Base-by-base conservation (phyloP, 164 flowering plant genomes). In the Macadamia integrifolia region DNA sequence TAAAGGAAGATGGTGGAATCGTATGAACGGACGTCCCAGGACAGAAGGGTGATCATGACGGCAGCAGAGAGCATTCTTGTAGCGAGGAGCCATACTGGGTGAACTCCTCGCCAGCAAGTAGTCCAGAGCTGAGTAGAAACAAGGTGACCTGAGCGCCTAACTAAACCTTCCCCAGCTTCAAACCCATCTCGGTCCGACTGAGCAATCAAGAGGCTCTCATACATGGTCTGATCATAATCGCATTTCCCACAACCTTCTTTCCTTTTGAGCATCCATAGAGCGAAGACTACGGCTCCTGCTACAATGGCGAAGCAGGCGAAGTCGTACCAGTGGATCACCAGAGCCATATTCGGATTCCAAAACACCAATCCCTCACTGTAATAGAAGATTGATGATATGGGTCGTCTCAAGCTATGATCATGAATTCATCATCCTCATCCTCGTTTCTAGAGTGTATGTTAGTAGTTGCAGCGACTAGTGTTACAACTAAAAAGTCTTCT, bases 41-140 rank as follows among this genome's bases (percentile, higher is more conserved):
- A 66, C 31, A 88, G 59, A 67, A 88, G 62, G 1, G 71, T 82
- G 6, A 72, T 75, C 79, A 85, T 53, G 71, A 69, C 56, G 0
- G 67, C 17, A 1, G 71, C 78, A 28, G 86, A 76, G 10, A 74
- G 61, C 9, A 72, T 32, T 5, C 93, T 83, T n/a, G 72, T 49
- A 35, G 17, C 72, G 62, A 88, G 55, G 43, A 88, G 88, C 83
- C 84, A 87, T 0, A 56, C 70, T 1, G 93, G 93, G 76, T 80
- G 82, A 62, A 88, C 58, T 43, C 89, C 86, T 46, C 74, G 59
- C 93, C 93, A 88, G 66, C 89, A 88, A 60, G 82, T 81, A 61
- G 68, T 78, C 93, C 90, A 86, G 28, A 88, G 74, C 76, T 77
- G 83, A 46, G 55, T 30, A 23, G 80, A 75, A 29, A 75, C 71